These are phyloP conservation scores for Lactuca saligna DNA, from an alignment of 129 eudicot genomes.

Conservation along the genomic window DNA sequence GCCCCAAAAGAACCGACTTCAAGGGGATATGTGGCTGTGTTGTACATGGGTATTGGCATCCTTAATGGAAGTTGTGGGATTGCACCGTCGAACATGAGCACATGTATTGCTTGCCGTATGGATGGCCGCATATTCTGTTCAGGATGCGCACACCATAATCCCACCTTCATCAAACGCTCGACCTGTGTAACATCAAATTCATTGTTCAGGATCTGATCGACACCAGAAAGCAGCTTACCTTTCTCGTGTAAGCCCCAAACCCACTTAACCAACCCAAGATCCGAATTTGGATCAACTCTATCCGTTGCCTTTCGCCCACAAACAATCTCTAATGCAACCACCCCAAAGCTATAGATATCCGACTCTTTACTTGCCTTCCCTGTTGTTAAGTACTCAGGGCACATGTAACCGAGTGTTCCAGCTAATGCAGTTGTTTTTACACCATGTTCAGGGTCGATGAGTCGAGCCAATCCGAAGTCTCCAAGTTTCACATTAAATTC, in stretches of 20 bases:
- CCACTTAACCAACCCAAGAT: slow-evolving; percentile 29
- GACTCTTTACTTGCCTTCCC: slow-evolving; percentile 26
- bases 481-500: slow-evolving; percentile 46
- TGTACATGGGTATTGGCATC: slow-evolving; percentile 27
- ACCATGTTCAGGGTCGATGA: slow-evolving; percentile 39
- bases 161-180: slow-evolving; percentile 33
- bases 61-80: slow-evolving; percentile 20
- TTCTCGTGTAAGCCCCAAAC: slow-evolving; percentile 36
- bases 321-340: slow-evolving; percentile 40
- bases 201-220: slow-evolving; percentile 14
- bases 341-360: slow-evolving; percentile 45
- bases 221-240: slow-evolving; percentile 22
- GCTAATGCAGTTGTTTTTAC: slow-evolving; percentile 43
- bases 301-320: slow-evolving; percentile 27
- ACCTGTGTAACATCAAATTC: slow-evolving; percentile 25
- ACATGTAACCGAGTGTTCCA: slow-evolving; percentile 47
- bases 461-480: slow-evolving; percentile 47
- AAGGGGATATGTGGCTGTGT: slow-evolving; percentile 1
- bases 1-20: slow-evolving; percentile 17
- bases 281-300: not conserved
- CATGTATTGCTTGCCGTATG: slow-evolving; percentile 32
- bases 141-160: slow-evolving; percentile 52
- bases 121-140: slow-evolving; percentile 30
- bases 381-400: slow-evolving; percentile 37
- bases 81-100: slow-evolving; percentile 29